Evolutionary conservation across 768 basidiomycete genomes (phyloP).

Genomic region (Austroboletus eburneus): DNA sequence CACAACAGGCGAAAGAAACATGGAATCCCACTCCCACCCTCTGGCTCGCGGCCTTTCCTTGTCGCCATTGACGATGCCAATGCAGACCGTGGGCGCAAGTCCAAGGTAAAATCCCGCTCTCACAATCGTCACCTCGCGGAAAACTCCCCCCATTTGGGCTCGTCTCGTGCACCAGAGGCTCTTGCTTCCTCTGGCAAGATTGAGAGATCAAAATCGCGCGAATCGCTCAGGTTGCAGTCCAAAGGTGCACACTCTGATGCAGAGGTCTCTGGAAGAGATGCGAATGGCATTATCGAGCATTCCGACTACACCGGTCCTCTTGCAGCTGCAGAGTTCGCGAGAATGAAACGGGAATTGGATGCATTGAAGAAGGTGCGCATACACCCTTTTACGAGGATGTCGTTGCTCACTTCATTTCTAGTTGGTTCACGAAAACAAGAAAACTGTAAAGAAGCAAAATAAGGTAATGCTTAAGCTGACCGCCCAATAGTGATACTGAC

Average conservation of each 20-base stretch:
- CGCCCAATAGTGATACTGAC: constrained; percentile 1
- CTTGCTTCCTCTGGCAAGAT: constrained; percentile 14
- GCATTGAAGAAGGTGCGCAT: constrained; percentile 41
- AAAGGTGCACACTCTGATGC: constrained; percentile 28
- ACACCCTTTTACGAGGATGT: not conserved
- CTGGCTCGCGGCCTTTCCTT: constrained; percentile 23
- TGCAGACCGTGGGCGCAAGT: constrained; percentile 31
- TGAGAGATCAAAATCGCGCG: constrained; percentile 37
- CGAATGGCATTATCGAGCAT: constrained; percentile 14
- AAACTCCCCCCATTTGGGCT: constrained; percentile 12
- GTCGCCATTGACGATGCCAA: constrained; percentile 25
- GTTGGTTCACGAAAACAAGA: constrained; percentile 45
- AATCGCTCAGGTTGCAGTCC: constrained; percentile 19
- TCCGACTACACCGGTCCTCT: constrained; percentile 32
- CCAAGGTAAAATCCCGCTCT: constrained; percentile 25
- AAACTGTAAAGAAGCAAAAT: constrained; percentile 47
- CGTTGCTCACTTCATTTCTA: constrained; percentile 13
- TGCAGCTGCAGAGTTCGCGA: constrained; percentile 47
- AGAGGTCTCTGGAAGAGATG: constrained; percentile 24
- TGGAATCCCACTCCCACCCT: constrained; percentile 10
- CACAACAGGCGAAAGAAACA: constrained; percentile 31
- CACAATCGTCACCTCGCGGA: constrained; percentile 22
- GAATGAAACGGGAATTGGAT: constrained; percentile 56
- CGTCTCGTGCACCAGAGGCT: constrained; percentile 8
- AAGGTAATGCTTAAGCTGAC: constrained; percentile 41